Base-by-base conservation (phyloP, 192 early-diverging fungal species). In the Mortierella hygrophila region DNA sequence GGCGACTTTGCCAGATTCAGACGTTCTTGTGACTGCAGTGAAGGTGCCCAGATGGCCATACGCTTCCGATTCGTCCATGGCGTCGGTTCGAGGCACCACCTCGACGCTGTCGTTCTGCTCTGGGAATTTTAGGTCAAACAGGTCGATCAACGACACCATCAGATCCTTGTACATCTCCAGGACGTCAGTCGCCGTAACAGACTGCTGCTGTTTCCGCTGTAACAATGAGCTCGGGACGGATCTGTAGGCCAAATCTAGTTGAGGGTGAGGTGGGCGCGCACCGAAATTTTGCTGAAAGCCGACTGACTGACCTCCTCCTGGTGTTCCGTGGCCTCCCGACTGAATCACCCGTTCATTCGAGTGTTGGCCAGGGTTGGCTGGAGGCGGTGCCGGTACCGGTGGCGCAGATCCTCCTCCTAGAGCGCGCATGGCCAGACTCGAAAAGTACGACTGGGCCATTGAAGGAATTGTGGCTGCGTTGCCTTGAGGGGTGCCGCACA, bases 361-460 rank as follows among this genome's bases (percentile, higher is more conserved):
- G 9, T 73, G 54, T 52, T 80, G 69, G 20, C 37, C 32, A 11
- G 57, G n/a, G 21, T 5, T n/a, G 0, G 69, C 9, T 37, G 35
- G 3, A 10, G 52, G 1, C 42, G 72, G 37, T 15, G 47, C 2
- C 4, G 47, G 54, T 46, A 68, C 20, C 46, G 49, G 32, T 47
- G 52, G 40, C 40, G 38, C 63, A 20, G 52, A n/a, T 9, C 49
- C 63, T 23, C 37, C 68, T 1, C 81, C 74, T 15, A 80, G 26
- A 6, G 82, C 63, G 16, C 83, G 74, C 32, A 63, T 73, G 3
- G 78, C 54, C 10, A 85, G 47, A 57, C 32, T 76, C 21, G 83
- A 72, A 37, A 85, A 42, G 54, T 85, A 80, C 15, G 83, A 77
- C 20, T 79, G 83, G 2, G 82, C 73, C 35, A 79, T 79, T 41